Conservation (phyloP, 768 basidiomycete genomes). For the Russula lepida region DNA sequence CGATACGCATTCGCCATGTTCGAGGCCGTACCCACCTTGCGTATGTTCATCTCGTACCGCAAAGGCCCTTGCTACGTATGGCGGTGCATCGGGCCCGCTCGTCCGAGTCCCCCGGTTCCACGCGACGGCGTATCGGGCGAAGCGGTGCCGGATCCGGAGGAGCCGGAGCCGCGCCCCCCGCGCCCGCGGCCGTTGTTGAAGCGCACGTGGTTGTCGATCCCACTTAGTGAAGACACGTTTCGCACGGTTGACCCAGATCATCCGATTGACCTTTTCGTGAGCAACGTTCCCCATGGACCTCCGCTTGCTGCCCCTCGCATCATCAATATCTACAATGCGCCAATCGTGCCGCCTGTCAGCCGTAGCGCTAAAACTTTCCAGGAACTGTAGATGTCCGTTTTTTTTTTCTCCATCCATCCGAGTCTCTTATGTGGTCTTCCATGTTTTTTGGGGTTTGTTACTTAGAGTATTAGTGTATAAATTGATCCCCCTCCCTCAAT, state of each 20-base stretch:
- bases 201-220: conserved; percentile 4
- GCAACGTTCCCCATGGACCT: conserved; percentile 1
- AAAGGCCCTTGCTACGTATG: conserved; percentile 10
- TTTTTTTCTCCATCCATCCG: too few relatives aligned
- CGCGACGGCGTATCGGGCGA: too few relatives aligned
- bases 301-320: conserved; percentile 13
- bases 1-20: conserved; percentile 15
- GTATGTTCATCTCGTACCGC: conserved; percentile 17
- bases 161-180: too few relatives aligned
- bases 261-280: conserved; percentile 3
- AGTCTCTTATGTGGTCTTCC: too few relatives aligned
- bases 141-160: too few relatives aligned
- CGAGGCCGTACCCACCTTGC: conserved; percentile 11
- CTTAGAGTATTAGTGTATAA: not conserved
- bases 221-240: conserved; percentile 4
- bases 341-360: not conserved
- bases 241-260: conserved; percentile 9
- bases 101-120: too few relatives aligned
- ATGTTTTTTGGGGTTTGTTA: not conserved
- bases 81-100: not conserved
- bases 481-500: not conserved
- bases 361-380: conserved; percentile 5
- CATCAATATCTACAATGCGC: not conserved
- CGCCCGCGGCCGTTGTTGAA: not conserved
- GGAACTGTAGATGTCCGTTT: not conserved